Evolutionary conservation across 352 stramenopile genomes (phyloP).

Genomic region (Plasmopara halstedii): DNA sequence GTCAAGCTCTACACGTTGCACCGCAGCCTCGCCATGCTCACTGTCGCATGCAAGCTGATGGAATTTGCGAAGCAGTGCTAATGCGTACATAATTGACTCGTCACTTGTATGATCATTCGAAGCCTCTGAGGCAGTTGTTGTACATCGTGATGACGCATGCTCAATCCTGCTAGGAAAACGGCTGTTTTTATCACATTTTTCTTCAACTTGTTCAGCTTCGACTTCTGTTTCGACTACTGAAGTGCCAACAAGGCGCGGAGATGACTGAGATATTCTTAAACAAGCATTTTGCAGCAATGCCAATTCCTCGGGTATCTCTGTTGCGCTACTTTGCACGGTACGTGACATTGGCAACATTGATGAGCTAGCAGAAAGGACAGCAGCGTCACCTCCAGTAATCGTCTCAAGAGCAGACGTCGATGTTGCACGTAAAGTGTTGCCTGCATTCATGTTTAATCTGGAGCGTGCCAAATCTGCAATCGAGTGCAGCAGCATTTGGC

Average conservation of each 20-base stretch:
- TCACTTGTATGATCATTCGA: conserved; percentile 25
- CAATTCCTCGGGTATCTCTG: conserved; percentile 9
- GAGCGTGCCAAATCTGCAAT: conserved; percentile 30
- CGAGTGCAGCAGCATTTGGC: conserved; percentile 25
- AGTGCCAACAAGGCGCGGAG: conserved; percentile 13
- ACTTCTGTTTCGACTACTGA: conserved; percentile 15
- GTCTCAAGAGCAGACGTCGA: conserved; percentile 1
- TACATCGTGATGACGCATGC: conserved; percentile 2
- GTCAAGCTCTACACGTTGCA: conserved; percentile 43
- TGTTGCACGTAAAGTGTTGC: conserved; percentile 1
- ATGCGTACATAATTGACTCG: conserved; percentile 46
- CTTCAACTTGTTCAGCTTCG: conserved; percentile 10
- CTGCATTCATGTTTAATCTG: conserved; percentile 6
- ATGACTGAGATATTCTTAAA: conserved; percentile 19
- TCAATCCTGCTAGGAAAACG: conserved; percentile 1
- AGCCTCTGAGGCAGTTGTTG: conserved; percentile 11
- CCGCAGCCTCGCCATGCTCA: conserved; percentile 26
- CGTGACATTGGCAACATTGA: conserved; percentile 15
- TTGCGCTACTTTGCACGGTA: conserved; percentile 6
- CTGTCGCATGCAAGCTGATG: conserved; percentile 33
- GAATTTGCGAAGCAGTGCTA: conserved; percentile 47
- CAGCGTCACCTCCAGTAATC: conserved; percentile 10
- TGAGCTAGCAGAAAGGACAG: conserved; percentile 20
- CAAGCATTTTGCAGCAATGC: neutral
- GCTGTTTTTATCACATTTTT: conserved; percentile 6